phyloP scores from a whole-genome alignment of 148 eudicot species.

The Rhododendron ovatum region DNA sequence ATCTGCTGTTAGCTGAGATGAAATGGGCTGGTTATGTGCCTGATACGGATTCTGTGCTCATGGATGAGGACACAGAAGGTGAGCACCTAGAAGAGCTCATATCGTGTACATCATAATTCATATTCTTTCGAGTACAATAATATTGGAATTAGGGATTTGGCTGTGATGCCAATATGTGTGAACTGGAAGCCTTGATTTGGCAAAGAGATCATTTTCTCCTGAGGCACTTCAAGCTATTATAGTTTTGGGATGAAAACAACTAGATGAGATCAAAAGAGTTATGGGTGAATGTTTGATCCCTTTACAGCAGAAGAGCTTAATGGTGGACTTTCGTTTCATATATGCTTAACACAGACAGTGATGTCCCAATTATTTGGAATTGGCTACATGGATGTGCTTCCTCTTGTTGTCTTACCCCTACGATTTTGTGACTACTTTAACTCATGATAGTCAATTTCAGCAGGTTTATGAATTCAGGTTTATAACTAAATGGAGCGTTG shows the following conservation, averaged over 20 bases:
- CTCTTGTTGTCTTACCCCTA: neutral
- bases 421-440: neutral
- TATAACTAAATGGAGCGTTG: too few relatives aligned
- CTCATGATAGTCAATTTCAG: too few relatives aligned
- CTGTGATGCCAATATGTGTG: neutral
- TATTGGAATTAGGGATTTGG: too few relatives aligned
- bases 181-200: neutral
- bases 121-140: neutral
- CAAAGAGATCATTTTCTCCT: neutral
- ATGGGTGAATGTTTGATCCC: neutral
- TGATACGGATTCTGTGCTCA: conserved; percentile 15
- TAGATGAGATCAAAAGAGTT: neutral
- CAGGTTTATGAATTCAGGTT: too few relatives aligned
- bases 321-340: neutral
- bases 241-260: neutral
- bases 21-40: conserved; percentile 26
- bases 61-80: conserved; percentile 14
- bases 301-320: neutral
- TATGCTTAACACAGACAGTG: too few relatives aligned
- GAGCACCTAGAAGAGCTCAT: conserved; percentile 12
- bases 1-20: conserved; percentile 57
- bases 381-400: neutral
- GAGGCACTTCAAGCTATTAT: neutral
- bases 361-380: neutral
- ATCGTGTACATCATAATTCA: neutral